A percentile compares a stretch with the other conserved stretches of the same genome.
Conservation (phyloP, 1,139 yeast species). For the Hyphopichia khmerensis region DNA sequence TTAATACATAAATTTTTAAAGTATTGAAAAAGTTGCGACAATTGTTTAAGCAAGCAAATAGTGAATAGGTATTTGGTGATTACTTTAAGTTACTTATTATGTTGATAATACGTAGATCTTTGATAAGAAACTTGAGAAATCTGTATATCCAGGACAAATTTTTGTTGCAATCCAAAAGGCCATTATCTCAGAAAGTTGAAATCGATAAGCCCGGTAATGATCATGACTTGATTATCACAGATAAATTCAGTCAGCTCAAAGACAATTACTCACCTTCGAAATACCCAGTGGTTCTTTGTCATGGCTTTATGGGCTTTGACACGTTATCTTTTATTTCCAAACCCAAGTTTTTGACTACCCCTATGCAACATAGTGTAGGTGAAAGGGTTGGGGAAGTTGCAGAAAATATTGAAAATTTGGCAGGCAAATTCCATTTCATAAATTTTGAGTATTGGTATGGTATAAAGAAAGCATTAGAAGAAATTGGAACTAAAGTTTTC, state of each 20-base stretch:
- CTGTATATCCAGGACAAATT: neutral
- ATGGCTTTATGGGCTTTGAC: constrained; percentile 84
- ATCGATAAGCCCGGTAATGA: neutral
- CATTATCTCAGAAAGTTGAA: neutral
- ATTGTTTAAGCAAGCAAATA: neutral
- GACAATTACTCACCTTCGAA: constrained; percentile 35
- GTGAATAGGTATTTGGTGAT: too few species aligned
- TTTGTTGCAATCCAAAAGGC: neutral
- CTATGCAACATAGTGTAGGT: neutral
- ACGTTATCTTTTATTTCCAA: constrained; percentile 50
- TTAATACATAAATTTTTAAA: too few species aligned
- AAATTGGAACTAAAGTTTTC: constrained; percentile 64
- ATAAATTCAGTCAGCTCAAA: constrained; percentile 12
- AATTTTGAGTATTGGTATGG: constrained; percentile 81
- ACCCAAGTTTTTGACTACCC: constrained; percentile 10
- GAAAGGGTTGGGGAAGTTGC: constrained; percentile 5
- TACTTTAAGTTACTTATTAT: neutral
- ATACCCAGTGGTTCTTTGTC: constrained; percentile 76
- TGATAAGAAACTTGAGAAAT: neutral
- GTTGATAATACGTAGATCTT: neutral
- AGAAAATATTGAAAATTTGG: constrained; percentile 14
- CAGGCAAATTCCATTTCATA: constrained; percentile 22
- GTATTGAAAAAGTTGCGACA: neutral
- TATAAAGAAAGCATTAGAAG: constrained; percentile 57
- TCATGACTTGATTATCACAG: constrained; percentile 7